Base-by-base conservation (phyloP, 805 yeast species). In the Kodamaea kaohsiungensis region DNA sequence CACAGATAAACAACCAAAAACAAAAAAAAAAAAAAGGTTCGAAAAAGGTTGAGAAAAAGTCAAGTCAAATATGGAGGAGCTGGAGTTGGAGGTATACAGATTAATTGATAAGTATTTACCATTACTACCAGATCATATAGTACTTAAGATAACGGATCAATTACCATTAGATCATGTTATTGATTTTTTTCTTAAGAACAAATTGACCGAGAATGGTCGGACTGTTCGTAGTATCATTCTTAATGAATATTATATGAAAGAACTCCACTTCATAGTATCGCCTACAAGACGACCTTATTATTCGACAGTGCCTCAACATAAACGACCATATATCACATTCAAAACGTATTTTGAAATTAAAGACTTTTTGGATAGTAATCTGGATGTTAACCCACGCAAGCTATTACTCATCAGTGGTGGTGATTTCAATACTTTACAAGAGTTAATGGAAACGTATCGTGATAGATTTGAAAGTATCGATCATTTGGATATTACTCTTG, bases 181-280 rank as follows among this genome's bases (percentile, higher is more conserved):
- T 15, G 72, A 70, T 19, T 61, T 68, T 48, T 57, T 70, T 19
- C 55, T 70, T 25, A 43, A 42, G 42, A 42, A 47, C 15, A 48
- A 39, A 22, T 18, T 39, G 8, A 16, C 47, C 15, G 54, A 55
- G 43, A 53, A 61, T 49, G 42, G 53, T 1, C 55, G 52, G 43
- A 37, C 17, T 16, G 53, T 71, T 4, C 61, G 74, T 43, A 48
- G 51, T 2, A 48, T 66, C 19, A 59, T 73, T 30, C 58, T 68
- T 13, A 61, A 65, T 4, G 61, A 61, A 15, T 70, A 61, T 46
- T 74, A 62, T 59, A 37, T 59, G 49, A 62, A 64, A 45, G 77
- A 73, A 40, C 22, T 73, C 7, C 77, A 72, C 52, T 66, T 73
- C 25, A 59, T 70, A 1, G 57, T 73, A 9, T 59, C 70, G 8